Base-by-base conservation (phyloP, 257 asterid genomes). In the Solanum lignicaule region DNA sequence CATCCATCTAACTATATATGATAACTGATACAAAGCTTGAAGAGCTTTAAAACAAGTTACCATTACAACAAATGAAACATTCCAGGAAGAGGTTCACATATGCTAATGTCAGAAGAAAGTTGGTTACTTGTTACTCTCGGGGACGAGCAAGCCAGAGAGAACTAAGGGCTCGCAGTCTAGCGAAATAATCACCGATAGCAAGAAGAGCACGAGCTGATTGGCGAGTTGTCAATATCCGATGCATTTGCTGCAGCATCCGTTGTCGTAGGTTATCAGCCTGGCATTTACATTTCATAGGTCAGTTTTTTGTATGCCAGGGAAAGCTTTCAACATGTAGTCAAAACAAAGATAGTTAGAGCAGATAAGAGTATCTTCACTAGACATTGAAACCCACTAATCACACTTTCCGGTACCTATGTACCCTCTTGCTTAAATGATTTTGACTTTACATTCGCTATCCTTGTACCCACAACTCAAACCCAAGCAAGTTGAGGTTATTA, bases 71-170 rank as follows among this genome's bases (percentile, higher is more conserved):
- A n/a, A 41, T 41, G 62, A 78, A 85, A 38, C 46, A 18, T 43
- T 41, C 82, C 78, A 78, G 78, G 75, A 46, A 79, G 43, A 75
- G 52, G 58, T 74, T 72, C 76, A 23, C 55, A 75, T 75, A 55
- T 76, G 78, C 83, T 36, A 52, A 52, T 87, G 68, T 32, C 31
- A 85, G 82, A 20, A 71, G 62, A 85, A 84, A 39, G 82, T 14
- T 16, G 52, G 21, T 29, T 12, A 66, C 35, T 66, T 15, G 52
- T 91, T 87, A 96, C 81, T 96, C 99, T 33, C 95, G 91, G 84
- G 99, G 99, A 11, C 99, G 98, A 7, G 98, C 98, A 25, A 95
- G 96, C 99, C 99, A 96, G 11, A 96, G 95, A 55, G 99, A 94
- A 91, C 98, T 95, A 23, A 96, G 97, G 41, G 98, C 99, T 86